Evolutionary conservation across 2,329 filamentous ascomycete genomes (phyloP).

Genomic region (Colletotrichum endophyticum): DNA sequence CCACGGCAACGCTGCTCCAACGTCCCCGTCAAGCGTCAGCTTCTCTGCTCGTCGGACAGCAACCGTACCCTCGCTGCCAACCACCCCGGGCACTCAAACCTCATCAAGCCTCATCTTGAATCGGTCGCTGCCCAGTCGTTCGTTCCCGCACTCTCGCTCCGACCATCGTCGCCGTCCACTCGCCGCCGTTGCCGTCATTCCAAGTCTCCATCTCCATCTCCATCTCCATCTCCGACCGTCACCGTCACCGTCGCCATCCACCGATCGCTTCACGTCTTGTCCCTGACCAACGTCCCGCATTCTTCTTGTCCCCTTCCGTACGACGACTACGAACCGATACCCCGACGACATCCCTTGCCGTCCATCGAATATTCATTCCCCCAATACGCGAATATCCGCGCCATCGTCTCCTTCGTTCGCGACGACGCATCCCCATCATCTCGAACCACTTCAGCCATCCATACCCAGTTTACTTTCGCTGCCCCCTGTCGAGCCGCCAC

Average conservation of each 20-base stretch:
- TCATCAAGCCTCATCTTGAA: not conserved
- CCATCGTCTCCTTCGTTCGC: not conserved
- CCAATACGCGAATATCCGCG: not conserved
- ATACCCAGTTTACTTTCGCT: not conserved
- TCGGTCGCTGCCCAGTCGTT: constrained; percentile 6
- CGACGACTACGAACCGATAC: not conserved
- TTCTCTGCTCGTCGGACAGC: constrained; percentile 17
- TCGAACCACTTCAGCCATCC: not conserved
- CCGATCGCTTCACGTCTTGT: not conserved
- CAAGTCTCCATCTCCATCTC: not conserved
- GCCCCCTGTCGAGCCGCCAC: not conserved
- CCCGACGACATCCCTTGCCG: not conserved
- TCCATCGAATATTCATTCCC: not conserved
- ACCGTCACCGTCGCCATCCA: not conserved
- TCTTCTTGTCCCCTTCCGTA: not conserved
- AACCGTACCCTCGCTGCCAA: constrained; percentile 15
- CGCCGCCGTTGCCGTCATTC: not conserved
- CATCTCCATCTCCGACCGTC: not conserved
- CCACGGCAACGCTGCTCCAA: constrained; percentile 27
- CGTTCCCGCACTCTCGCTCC: constrained; percentile 19
- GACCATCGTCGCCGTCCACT: not conserved
- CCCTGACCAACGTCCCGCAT: not conserved
- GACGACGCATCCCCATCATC: not conserved
- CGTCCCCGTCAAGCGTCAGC: not conserved
- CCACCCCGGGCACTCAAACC: constrained; percentile 6